phyloP scores from a whole-genome alignment of 108 stramenopile genomes.

The Skeletonema grethae region DNA sequence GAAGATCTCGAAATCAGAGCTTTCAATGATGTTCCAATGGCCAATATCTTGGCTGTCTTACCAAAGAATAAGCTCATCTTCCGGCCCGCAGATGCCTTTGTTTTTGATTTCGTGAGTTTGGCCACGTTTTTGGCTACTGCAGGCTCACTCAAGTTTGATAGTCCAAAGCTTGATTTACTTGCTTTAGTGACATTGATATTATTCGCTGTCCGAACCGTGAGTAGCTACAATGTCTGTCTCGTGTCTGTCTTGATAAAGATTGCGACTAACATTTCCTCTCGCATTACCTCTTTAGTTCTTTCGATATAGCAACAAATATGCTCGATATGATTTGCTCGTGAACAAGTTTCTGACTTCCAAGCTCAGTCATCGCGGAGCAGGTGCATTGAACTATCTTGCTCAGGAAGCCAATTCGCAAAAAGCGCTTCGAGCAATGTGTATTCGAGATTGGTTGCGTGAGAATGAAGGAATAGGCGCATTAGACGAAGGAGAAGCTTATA shows the following conservation, averaged over 20 bases:
- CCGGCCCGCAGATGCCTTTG: constrained; percentile 82
- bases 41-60: constrained; percentile 76
- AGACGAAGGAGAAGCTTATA: constrained; percentile 29
- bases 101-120: constrained; percentile 71
- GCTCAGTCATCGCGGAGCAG: constrained; percentile 59
- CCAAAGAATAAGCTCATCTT: constrained; percentile 81
- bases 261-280: not conserved
- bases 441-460: constrained; percentile 29
- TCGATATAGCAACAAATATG: constrained; percentile 83
- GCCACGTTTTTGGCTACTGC: constrained; percentile 58
- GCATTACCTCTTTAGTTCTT: constrained; percentile 38
- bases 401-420: constrained; percentile 72
- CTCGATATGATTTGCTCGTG: constrained; percentile 83
- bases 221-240: not conserved
- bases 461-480: constrained; percentile 19
- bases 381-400: constrained; percentile 72
- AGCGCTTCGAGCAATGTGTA: constrained; percentile 55
- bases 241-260: not conserved
- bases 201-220: constrained; percentile 62
- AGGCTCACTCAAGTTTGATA: constrained; percentile 71
- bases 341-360: constrained; percentile 84
- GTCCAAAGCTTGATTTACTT: constrained; percentile 70
- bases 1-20: constrained; percentile 65
- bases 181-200: constrained; percentile 70
- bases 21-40: constrained; percentile 80